Conservation (phyloP, 306 rosid species). For the Chamaecrista fasciculata region DNA sequence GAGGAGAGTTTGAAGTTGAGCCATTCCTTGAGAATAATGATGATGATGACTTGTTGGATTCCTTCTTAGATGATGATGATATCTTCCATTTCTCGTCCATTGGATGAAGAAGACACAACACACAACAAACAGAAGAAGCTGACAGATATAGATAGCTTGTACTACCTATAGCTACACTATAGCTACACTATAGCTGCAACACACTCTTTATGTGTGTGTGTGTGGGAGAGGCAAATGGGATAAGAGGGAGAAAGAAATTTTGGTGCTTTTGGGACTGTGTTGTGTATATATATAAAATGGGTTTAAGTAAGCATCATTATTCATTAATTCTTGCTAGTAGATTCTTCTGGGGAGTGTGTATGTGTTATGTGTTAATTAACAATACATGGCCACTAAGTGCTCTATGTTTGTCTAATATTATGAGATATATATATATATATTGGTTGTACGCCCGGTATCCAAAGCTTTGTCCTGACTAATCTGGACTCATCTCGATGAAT, state of each 20-base stretch:
- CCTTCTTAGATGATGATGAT: constrained; percentile 49
- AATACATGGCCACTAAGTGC: constrained; percentile 18
- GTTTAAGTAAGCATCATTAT: constrained; percentile 24
- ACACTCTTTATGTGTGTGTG: constrained; percentile 12
- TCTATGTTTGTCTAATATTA: neutral
- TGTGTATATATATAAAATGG: constrained; percentile 11
- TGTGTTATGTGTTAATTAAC: no score
- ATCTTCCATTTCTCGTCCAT: constrained; percentile 84
- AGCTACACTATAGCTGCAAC: no score
- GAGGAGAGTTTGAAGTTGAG: constrained; percentile 69
- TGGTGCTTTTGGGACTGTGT: constrained; percentile 4
- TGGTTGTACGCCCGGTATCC: no score
- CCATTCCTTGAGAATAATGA: constrained; percentile 61
- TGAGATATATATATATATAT: neutral
- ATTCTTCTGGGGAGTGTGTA: constrained; percentile 7
- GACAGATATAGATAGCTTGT: neutral
- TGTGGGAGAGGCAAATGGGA: constrained; percentile 7
- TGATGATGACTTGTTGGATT: constrained; percentile 53
- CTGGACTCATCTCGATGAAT: no score
- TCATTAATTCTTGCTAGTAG: constrained; percentile 31
- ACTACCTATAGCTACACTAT: no score
- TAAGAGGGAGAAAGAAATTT: constrained; percentile 13
- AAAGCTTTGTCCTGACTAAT: no score
- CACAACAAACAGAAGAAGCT: neutral
- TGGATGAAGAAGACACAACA: neutral